Base-by-base conservation (phyloP, 1,284 basidiomycete species). In the Boletus mariae region DNA sequence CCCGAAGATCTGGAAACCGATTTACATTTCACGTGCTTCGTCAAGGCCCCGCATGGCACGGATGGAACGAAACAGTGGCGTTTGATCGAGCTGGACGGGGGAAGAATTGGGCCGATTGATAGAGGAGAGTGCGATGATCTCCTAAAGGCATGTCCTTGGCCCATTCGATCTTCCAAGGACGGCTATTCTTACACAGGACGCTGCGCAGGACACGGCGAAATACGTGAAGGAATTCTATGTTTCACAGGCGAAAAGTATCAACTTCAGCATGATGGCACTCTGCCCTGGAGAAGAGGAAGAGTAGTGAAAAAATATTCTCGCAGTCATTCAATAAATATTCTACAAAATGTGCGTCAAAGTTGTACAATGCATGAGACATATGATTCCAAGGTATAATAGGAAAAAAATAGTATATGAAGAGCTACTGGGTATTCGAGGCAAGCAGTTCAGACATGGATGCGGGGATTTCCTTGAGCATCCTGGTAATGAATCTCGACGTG, bases 11-110 rank as follows among this genome's bases (percentile, higher is more conserved):
- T 83, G 20, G 76, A 90, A 47, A 89, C 87, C 1, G 79, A 92
- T 60, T 75, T 91, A 17, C 93, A 95, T 71, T 95, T 94, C 62
- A 89, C 89, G 5, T 85, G 87, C 60, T 96, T 95, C 64, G 81
- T 95, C 38, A 77, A 80, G 59, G 87, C 85, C 0, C 82, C 11
- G 65, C 73, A 28, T 68, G 69, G 5, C 25, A 37, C 31, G 6
- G 46, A 10, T 17, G 9, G 44, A 61, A 37, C 47, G 1, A 47
- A 57, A 15, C 51, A 20, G 54, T 60, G 65, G 69, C 77, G 86
- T 35, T 70, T 95, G 5, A 73, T 94, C 47, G 93, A 95, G 70
- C 75, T 96, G 40, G 93, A 95, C 69, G 93, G 93, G 1, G 69
- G 81, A 46, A 73, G 93, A 40, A 72, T 68, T 5, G 89, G 88